Conservation (phyloP, 495 filamentous ascomycete genomes). For the Penicillium parvum region DNA sequence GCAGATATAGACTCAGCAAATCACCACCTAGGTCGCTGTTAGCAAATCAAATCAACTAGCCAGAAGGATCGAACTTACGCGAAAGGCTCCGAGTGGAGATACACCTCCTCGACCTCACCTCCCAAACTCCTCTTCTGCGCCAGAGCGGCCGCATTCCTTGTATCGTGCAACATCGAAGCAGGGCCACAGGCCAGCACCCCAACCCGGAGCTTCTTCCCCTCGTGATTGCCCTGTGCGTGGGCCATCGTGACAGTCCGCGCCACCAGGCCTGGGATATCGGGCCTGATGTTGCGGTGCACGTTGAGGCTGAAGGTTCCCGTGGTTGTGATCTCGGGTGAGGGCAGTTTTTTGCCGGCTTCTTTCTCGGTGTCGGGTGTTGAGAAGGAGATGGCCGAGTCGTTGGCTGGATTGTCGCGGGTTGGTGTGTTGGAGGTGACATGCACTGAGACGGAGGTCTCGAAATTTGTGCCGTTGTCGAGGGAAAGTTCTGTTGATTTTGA, state of each 20-base stretch:
- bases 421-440: constrained; percentile 23
- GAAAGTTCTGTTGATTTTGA: constrained; percentile 14
- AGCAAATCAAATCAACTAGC: not conserved
- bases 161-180: constrained; percentile 45
- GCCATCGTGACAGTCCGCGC: constrained; percentile 26
- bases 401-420: not conserved
- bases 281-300: constrained; percentile 25
- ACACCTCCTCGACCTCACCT: constrained; percentile 43
- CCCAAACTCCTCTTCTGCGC: constrained; percentile 39
- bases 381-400: constrained; percentile 5
- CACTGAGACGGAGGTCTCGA: constrained; percentile 32
- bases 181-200: constrained; percentile 51
- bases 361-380: constrained; percentile 10
- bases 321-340: constrained; percentile 11
- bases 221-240: constrained; percentile 5
- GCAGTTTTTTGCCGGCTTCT: constrained; percentile 1
- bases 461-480: constrained; percentile 10
- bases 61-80: constrained; percentile 31
- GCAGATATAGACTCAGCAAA: not conserved
- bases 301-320: constrained; percentile 19
- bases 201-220: constrained; percentile 23
- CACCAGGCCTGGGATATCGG: constrained; percentile 33
- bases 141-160: constrained; percentile 44
- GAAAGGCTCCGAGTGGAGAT: constrained; percentile 51
- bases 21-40: too few relatives aligned